Conservation (phyloP, 768 basidiomycete species). For the Boletus rubroflammeus region DNA sequence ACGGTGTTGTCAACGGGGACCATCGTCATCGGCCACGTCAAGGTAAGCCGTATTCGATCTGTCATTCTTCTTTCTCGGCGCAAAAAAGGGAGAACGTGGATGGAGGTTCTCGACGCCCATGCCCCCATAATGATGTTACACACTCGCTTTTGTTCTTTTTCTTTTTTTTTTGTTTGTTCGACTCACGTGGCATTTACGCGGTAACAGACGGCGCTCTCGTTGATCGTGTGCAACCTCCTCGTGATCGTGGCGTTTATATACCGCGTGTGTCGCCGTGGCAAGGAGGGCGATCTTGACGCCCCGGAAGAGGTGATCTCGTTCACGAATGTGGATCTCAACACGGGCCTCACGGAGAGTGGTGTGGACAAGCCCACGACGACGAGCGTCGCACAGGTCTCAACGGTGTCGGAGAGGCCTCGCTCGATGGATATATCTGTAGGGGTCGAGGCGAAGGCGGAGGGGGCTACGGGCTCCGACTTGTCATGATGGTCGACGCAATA, state of each 20-base stretch:
- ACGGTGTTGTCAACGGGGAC: not conserved
- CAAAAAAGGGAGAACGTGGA: not conserved
- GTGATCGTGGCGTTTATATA: constrained; percentile 24
- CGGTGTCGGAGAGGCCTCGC: not conserved
- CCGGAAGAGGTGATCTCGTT: not conserved
- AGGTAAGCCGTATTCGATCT: constrained; percentile 11
- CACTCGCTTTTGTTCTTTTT: too few relatives aligned
- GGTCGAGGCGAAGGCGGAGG: not conserved
- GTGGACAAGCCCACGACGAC: not conserved
- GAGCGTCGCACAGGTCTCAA: not conserved
- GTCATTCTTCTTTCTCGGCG: not conserved
- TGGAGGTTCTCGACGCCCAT: not conserved
- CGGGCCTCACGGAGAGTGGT: not conserved
- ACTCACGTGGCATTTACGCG: not conserved
- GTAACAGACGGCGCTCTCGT: constrained; percentile 19
- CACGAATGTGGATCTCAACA: constrained; percentile 16
- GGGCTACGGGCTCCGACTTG: not conserved
- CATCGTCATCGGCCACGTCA: constrained; percentile 22
- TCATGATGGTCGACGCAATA: not conserved
- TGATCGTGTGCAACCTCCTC: constrained; percentile 26
- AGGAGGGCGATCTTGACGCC: constrained; percentile 1
- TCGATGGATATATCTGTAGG: not conserved
- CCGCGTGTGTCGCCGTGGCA: constrained; percentile 9
- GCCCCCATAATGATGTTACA: not conserved
- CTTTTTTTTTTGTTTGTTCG: not conserved